phyloP scores from a whole-genome alignment of 768 basidiomycete genomes.

The Kwoniella mangroviensis region DNA sequence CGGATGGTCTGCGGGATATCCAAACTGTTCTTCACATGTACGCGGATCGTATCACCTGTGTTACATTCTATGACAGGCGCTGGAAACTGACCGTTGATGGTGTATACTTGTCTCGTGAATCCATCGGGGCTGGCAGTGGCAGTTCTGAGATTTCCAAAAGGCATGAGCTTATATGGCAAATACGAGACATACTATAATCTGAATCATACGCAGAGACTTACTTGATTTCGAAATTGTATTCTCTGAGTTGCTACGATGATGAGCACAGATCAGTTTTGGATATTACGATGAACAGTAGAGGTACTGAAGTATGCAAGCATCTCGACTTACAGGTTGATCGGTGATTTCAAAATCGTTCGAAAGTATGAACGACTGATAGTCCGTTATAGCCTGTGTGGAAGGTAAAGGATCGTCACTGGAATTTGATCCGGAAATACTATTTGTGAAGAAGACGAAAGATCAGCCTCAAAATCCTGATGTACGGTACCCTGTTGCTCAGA shows the following conservation, averaged over 20 bases:
- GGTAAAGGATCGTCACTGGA: constrained; percentile 11
- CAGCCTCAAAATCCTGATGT: too few relatives aligned
- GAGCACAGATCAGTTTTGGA: neutral
- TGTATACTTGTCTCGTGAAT: constrained; percentile 29
- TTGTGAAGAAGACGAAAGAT: too few relatives aligned
- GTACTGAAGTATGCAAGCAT: neutral
- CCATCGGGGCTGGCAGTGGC: constrained; percentile 37
- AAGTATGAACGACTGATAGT: constrained; percentile 22
- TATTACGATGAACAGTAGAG: neutral
- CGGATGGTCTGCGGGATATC: constrained; percentile 32
- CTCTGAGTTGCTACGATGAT: constrained; percentile 24
- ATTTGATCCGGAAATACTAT: neutral
- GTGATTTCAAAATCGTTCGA: constrained; percentile 27
- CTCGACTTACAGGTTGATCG: constrained; percentile 12
- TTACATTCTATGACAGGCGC: constrained; percentile 48
- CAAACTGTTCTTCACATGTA: constrained; percentile 43
- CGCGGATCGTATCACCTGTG: constrained; percentile 43
- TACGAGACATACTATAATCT: too few relatives aligned
- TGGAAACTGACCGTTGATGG: constrained; percentile 37
- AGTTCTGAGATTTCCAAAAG: neutral
- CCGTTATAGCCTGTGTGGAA: neutral
- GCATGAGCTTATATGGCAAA: neutral
- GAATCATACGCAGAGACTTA: constrained; percentile 9
- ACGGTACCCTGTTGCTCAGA: neutral
- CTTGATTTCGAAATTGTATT: constrained; percentile 30